These are phyloP conservation scores for Diplodia sapinea DNA, from an alignment of 2,329 filamentous ascomycete genomes.

Conservation along the genomic window DNA sequence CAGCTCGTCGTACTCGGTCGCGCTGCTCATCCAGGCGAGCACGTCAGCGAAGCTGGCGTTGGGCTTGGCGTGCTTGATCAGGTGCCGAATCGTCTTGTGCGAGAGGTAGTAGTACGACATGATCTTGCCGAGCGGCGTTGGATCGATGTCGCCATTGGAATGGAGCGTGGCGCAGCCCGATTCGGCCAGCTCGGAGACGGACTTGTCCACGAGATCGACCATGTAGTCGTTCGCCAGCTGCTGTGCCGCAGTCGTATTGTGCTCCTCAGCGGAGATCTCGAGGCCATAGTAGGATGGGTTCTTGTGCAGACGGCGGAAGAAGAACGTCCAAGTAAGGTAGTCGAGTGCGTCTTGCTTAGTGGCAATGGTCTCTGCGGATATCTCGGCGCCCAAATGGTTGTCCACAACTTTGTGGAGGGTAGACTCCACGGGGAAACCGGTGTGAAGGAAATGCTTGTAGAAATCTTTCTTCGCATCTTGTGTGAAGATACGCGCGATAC, in stretches of 20 bases:
- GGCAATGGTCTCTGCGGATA: constrained; percentile 88
- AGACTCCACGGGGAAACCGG: constrained; percentile 96
- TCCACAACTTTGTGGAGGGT: constrained; percentile 95
- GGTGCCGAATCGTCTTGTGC: constrained; percentile 88
- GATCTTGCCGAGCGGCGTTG: constrained; percentile 93
- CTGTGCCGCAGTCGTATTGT: constrained; percentile 85
- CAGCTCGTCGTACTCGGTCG: constrained; percentile 95
- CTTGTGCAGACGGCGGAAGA: constrained; percentile 96
- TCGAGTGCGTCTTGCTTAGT: constrained; percentile 97
- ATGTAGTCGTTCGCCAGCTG: constrained; percentile 91
- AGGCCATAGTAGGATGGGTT: constrained; percentile 98
- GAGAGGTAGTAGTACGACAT: constrained; percentile 99
- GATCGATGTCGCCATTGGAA: constrained; percentile 85
- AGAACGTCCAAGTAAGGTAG: constrained; percentile 99
- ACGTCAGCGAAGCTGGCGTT: constrained; percentile 80
- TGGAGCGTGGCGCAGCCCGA: constrained; percentile 85
- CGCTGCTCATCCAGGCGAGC: constrained; percentile 88
- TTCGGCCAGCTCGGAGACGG: constrained; percentile 77
- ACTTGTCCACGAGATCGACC: constrained; percentile 88
- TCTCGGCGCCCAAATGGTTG: constrained; percentile 94
- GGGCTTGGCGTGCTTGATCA: constrained; percentile 76
- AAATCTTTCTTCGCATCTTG: constrained; percentile 98
- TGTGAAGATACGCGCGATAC: constrained; percentile 96
- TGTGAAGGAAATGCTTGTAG: constrained; percentile 99
- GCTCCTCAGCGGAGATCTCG: constrained; percentile 89